These are phyloP conservation scores for Sphagnum magellanicum DNA, from an alignment of 228 moss, liverwort and hornwort genomes.

Conservation along the genomic window DNA sequence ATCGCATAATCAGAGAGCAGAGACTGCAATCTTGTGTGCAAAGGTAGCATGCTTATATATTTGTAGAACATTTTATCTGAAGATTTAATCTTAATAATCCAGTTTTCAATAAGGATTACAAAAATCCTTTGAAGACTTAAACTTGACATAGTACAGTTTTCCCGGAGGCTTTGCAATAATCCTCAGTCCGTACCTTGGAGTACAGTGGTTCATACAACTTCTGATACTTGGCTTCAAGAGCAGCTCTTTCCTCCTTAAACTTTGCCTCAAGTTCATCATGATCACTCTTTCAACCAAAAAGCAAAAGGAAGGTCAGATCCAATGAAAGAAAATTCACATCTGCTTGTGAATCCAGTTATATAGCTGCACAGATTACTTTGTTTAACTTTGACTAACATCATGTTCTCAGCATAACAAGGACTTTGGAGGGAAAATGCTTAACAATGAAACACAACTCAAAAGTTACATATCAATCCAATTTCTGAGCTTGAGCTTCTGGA, in stretches of 20 bases:
- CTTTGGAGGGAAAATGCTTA: background rate
- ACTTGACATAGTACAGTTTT: background rate
- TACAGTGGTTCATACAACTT: conserved; percentile 90
- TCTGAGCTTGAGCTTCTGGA: no score
- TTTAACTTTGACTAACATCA: background rate
- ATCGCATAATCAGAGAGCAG: background rate
- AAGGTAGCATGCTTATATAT: background rate
- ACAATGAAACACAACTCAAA: background rate
- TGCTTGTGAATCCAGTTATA: background rate
- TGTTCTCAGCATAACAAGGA: background rate
- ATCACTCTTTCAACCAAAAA: conserved; percentile 30
- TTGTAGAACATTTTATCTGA: no score
- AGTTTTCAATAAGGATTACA: background rate
- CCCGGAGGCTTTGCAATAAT: background rate
- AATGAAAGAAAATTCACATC: background rate
- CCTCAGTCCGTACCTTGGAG: conserved; percentile 37
- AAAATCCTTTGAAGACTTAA: background rate
- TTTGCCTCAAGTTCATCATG: conserved; percentile 92
- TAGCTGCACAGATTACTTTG: background rate
- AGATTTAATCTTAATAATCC: no score
- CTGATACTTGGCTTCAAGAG: conserved; percentile 93
- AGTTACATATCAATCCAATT: background rate
- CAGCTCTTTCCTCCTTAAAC: conserved; percentile 84
- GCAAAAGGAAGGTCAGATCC: background rate
- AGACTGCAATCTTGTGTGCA: background rate